Percentiles rank a stretch among this genome's conserved stretches.
phyloP scores from a whole-genome alignment of 2,329 filamentous ascomycete species.

The Penicillium corylophilum region DNA sequence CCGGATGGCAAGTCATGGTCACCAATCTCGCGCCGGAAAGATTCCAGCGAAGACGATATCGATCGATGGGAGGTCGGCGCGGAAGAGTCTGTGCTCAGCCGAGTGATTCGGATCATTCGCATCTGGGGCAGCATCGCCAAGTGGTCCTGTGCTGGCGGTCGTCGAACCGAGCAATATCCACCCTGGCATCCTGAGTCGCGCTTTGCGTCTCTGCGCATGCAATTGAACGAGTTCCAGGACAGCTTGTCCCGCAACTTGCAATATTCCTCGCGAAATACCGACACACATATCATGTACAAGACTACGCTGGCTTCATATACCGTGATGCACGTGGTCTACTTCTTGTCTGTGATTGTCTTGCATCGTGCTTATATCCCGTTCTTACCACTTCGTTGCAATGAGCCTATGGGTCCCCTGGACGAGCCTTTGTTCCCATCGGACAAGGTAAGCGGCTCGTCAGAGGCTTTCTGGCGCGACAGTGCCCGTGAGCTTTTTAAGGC shows the following conservation, averaged over 20 bases:
- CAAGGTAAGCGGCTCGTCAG: conserved; percentile 41
- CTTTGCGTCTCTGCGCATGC: conserved; percentile 48
- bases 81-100: conserved; percentile 54
- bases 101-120: conserved; percentile 56
- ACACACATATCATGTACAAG: conserved; percentile 54
- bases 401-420: conserved; percentile 55
- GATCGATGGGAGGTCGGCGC: conserved; percentile 54
- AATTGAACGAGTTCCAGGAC: conserved; percentile 52
- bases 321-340: conserved; percentile 55
- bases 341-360: conserved; percentile 55
- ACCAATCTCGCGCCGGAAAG: conserved; percentile 38
- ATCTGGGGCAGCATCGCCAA: conserved; percentile 57
- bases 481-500: conserved; percentile 52
- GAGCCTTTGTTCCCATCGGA: conserved; percentile 48
- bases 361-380: conserved; percentile 58
- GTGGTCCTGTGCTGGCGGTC: conserved; percentile 56
- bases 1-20: conserved; percentile 41
- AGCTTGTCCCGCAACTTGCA: conserved; percentile 53
- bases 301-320: conserved; percentile 54
- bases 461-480: conserved; percentile 56
- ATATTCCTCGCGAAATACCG: conserved; percentile 52
- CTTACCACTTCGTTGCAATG: conserved; percentile 49
- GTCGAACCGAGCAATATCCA: conserved; percentile 50
- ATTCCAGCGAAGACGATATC: conserved; percentile 44
- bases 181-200: conserved; percentile 55